A percentile compares a stretch with the other conserved stretches of the same genome.
These are phyloP conservation scores for Nothophaeocryptopus gaeumannii DNA, from an alignment of 2,329 filamentous ascomycete genomes.

Conservation along the genomic window DNA sequence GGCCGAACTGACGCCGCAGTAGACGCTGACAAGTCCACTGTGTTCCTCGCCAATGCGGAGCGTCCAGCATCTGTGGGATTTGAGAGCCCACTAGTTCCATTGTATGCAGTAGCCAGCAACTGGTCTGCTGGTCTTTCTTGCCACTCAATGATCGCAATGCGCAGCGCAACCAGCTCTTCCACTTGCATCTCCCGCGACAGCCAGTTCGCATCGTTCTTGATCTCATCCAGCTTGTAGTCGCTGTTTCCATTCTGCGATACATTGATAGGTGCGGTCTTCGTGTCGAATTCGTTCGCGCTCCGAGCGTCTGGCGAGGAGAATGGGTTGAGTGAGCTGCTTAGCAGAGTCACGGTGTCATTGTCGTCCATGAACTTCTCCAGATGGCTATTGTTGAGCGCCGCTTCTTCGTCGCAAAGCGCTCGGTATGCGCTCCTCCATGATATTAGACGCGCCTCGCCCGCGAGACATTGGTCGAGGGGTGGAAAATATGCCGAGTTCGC, in stretches of 20 bases:
- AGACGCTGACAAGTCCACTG: slow-evolving; percentile 17
- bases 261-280: slow-evolving; percentile 83
- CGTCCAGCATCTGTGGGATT: slow-evolving; percentile 7
- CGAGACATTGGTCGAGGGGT: slow-evolving; percentile 79
- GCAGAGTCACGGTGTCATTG: slow-evolving; percentile 63
- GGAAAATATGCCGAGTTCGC: slow-evolving; percentile 63
- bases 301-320: slow-evolving; percentile 59
- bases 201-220: slow-evolving; percentile 86
- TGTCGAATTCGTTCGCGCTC: slow-evolving; percentile 64
- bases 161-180: slow-evolving; percentile 77
- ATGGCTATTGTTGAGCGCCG: slow-evolving; percentile 48
- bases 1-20: slow-evolving; percentile 9
- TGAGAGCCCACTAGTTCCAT: slow-evolving; percentile 9
- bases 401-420: slow-evolving; percentile 52
- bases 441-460: slow-evolving; percentile 76
- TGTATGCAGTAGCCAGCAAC: slow-evolving; percentile 52
- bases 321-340: slow-evolving; percentile 66
- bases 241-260: slow-evolving; percentile 66
- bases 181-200: slow-evolving; percentile 74
- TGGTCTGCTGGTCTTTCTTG: slow-evolving; percentile 74
- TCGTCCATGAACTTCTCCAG: slow-evolving; percentile 70
- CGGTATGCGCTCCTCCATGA: slow-evolving; percentile 59
- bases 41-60: slow-evolving; percentile 17
- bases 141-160: slow-evolving; percentile 78
- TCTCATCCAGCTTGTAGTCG: slow-evolving; percentile 69